Evolutionary conservation across 176 grass and related monocot species (phyloP).

Genomic region (Saccharum spontaneum): DNA sequence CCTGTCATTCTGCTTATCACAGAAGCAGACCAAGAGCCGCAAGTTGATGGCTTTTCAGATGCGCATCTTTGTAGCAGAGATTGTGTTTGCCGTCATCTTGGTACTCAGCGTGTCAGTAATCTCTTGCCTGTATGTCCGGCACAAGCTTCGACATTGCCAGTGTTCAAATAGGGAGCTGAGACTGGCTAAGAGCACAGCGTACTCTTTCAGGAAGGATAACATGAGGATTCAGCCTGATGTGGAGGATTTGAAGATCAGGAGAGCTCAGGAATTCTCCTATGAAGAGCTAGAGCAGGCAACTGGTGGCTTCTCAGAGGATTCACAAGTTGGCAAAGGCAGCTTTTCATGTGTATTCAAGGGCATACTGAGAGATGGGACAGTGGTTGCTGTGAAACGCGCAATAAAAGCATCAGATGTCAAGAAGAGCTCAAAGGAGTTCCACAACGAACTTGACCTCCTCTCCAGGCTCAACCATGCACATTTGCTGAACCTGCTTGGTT

Average conservation of each 20-base stretch:
- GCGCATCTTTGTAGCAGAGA: slow-evolving; percentile 84
- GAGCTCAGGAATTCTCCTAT: slow-evolving; percentile 80
- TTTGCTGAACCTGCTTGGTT: slow-evolving; percentile 90
- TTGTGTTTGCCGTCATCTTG: slow-evolving; percentile 73
- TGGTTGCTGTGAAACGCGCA: slow-evolving; percentile 91
- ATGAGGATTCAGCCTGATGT: slow-evolving; percentile 76
- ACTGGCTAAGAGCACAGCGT: slow-evolving; percentile 53
- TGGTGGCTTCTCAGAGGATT: slow-evolving; percentile 70
- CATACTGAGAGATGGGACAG: slow-evolving; percentile 76
- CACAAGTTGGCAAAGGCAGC: slow-evolving; percentile 87
- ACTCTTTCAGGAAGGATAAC: slow-evolving; percentile 84
- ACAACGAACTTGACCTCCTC: slow-evolving; percentile 88
- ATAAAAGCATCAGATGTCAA: slow-evolving; percentile 88
- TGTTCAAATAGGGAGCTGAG: slow-evolving; percentile 65
- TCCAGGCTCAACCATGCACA: slow-evolving; percentile 97
- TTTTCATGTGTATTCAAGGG: slow-evolving; percentile 98
- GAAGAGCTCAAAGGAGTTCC: slow-evolving; percentile 97
- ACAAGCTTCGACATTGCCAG: slow-evolving; percentile 63
- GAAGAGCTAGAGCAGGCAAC: slow-evolving; percentile 90
- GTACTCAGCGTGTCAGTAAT: slow-evolving; percentile 58
- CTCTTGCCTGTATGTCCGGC: slow-evolving; percentile 68
- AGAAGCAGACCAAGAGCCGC: slow-evolving; percentile 47
- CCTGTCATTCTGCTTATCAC: slow-evolving; percentile 48
- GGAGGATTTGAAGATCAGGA: slow-evolving; percentile 85
- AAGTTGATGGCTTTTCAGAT: slow-evolving; percentile 74